Base-by-base conservation (phyloP, 2,329 filamentous ascomycete species). In the Colletotrichum horii region DNA sequence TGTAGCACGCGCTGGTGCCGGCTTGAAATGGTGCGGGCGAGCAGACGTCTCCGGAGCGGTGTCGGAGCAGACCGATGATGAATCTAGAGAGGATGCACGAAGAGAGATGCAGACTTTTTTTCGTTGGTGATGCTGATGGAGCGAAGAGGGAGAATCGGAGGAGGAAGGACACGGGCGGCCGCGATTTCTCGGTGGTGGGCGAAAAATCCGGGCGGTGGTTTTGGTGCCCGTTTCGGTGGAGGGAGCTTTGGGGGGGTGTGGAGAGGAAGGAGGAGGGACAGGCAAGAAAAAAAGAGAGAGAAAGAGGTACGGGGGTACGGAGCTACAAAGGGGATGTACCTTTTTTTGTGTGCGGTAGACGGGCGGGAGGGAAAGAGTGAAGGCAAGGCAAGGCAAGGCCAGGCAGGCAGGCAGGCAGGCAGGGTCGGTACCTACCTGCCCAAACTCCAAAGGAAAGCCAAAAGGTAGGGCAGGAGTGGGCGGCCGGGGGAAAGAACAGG, bases 161-260 rank as follows among this genome's bases (percentile, higher is more conserved):
- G 24, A 38, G 48, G 19, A 48, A 61, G 55, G 55, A 70, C 73
- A 73, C 73, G 73, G 62, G 71, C 73, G 73, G 73, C 73, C 73
- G 73, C 38, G 73, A 68, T 65, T 73, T 75, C 64, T 75, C 73
- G 73, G 73, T 75, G 73, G 73, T 64, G 70, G 69, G 73, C 34
- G 38, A 73, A 48, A 75, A 75, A 75, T 72, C 73, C 73, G 73
- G 73, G 64, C 73, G 73, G 62, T 68, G 56, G 61, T 75, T 75
- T 72, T 71, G 62, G 67, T 66, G 61, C 26, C 64, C 56, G 34
- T 43, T 70, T 61, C 32, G 67, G 67, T 30, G 24, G 55, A 43
- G 24, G 65, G 38, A 22, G 19, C 28, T 66, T 66, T 52, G 38
- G 61, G 61, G 60, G 16, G 43, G 48, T 5, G 62, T 28, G 61